Conservation (phyloP, 2,329 filamentous ascomycete species). For the Cytospora chrysosperma region DNA sequence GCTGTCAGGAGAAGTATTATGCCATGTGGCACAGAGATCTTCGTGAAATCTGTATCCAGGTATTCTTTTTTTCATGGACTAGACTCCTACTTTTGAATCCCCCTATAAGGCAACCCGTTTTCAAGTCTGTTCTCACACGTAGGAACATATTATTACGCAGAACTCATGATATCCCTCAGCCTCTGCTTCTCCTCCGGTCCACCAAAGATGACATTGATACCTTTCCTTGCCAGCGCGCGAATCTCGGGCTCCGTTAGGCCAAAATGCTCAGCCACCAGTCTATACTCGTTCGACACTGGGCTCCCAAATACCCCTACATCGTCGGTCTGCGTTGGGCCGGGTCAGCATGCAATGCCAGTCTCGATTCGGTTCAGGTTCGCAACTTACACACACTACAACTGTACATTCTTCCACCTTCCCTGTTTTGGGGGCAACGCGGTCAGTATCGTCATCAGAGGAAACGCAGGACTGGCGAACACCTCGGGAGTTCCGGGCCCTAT, state of each 20-base stretch:
- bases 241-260: slow-evolving; percentile 47
- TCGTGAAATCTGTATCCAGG: neutral
- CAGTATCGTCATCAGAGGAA: neutral
- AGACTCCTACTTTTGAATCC: neutral
- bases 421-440: slow-evolving; percentile 1
- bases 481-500: too few species aligned
- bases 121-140: neutral
- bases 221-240: slow-evolving; percentile 57
- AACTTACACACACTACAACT: slow-evolving; percentile 68
- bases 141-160: neutral
- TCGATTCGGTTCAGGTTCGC: neutral
- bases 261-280: slow-evolving; percentile 71
- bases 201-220: slow-evolving; percentile 66
- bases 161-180: slow-evolving; percentile 52
- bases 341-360: neutral
- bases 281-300: slow-evolving; percentile 73
- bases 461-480: too few species aligned
- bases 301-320: slow-evolving; percentile 82
- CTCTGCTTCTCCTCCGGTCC: slow-evolving; percentile 60
- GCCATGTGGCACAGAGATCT: neutral
- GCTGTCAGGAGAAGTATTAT: too few species aligned
- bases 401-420: slow-evolving; percentile 52
- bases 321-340: slow-evolving; percentile 78
- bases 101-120: neutral
- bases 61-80: neutral